Evolutionary conservation across 148 eudicot species (phyloP), one percentile per base, ranked within the genome.

Genomic region (Oxyria digyna): DNA sequence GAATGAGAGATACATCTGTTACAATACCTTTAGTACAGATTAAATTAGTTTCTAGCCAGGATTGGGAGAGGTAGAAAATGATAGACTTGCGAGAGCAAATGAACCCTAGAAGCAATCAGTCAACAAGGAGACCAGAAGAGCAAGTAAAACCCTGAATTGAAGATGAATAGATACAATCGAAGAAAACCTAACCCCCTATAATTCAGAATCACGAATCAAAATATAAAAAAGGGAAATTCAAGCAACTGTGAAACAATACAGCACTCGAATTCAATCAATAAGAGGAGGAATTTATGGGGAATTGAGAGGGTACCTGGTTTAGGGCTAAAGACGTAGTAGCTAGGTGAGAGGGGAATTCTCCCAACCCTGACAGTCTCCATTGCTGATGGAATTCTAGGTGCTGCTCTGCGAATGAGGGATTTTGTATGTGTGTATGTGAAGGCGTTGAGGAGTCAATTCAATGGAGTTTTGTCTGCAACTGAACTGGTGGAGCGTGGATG

Each of bases 341-440:
- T 42, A 17, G 69, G 74, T 3, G 74, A 72, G 74, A 72, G 24
- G 43, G 68, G 37, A 6, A 72, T 43, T 43, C 59, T 72, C 57
- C 74, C 74, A 32, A 45, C 67, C n/a, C 29, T 72, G 49, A 43
- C 74, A 31, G 68, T 62, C 26, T 63, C 74, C 74, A 72, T 62
- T 46, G 67, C 20, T 50, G 27, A 8, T 38, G 41, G 8, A 0
- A 3, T 33, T 62, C 20, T 62, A 6, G 26, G 38, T 62, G 15
- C 26, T n/a, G 29, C 63, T 24, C 50, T 67, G 21, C 37, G 38
- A 32, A 20, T 26, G 17, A 35, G 38, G 3, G 6, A 35, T 3
- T 35, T 35, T 13, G 33, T 14, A 24, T 49, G 69, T 31, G 69
- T 31, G 69, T 31, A 32, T 43, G 69, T 43, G 59, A 69, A 52